These are phyloP conservation scores for Pestalotiopsis sp. DNA, from an alignment of 2,329 filamentous ascomycete species.

Conservation along the genomic window DNA sequence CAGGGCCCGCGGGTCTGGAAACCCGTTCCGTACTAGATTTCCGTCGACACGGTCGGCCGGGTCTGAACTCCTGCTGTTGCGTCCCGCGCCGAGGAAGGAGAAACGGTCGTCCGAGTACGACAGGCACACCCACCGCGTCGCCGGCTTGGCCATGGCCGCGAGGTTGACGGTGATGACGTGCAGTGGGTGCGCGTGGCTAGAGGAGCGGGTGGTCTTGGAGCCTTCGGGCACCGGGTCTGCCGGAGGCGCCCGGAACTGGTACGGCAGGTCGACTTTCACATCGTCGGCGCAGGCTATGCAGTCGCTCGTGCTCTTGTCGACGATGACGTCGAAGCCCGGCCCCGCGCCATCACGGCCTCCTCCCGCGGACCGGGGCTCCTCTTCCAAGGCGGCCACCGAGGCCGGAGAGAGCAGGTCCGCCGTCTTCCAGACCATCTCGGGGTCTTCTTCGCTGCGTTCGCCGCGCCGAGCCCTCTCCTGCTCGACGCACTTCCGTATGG, in stretches of 20 bases:
- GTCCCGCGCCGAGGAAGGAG: not conserved
- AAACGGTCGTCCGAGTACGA: slow-evolving; percentile 13
- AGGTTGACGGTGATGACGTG: slow-evolving; percentile 12
- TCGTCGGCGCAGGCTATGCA: slow-evolving; percentile 8
- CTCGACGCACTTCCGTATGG: slow-evolving; percentile 2
- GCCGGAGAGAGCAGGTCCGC: not conserved
- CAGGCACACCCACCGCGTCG: slow-evolving; percentile 5
- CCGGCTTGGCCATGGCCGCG: slow-evolving; percentile 4
- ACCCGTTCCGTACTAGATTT: not conserved
- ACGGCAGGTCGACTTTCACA: not conserved
- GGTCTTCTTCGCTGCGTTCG: not conserved
- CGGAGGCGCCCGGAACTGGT: not conserved
- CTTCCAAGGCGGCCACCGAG: not conserved
- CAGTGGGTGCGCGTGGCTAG: not conserved
- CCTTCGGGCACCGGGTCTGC: not conserved
- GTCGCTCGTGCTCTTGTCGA: slow-evolving; percentile 14
- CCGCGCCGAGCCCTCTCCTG: not conserved
- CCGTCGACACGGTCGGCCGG: not conserved
- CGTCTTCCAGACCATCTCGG: slow-evolving; percentile 7
- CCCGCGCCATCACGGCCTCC: not conserved
- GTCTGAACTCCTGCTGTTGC: not conserved
- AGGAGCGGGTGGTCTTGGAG: not conserved
- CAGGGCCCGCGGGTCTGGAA: slow-evolving; percentile 8
- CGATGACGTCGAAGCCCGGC: slow-evolving; percentile 1
- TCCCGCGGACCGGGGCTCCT: not conserved